These are phyloP conservation scores for Blumeriella jaapii DNA, from an alignment of 2,329 filamentous ascomycete genomes.

Conservation along the genomic window DNA sequence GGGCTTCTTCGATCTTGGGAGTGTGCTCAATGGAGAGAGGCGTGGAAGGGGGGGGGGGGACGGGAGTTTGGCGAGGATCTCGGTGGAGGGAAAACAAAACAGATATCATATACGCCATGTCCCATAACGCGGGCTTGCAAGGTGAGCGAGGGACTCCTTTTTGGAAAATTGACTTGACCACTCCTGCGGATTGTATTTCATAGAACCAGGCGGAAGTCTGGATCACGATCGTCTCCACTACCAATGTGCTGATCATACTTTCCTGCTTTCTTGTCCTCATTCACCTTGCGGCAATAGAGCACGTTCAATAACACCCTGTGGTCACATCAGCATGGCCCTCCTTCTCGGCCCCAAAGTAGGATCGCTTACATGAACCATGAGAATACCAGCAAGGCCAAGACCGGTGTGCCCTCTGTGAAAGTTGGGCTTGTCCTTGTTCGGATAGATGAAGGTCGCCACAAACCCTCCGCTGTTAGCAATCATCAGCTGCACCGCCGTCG, in stretches of 20 bases:
- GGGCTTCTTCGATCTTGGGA: too few species aligned
- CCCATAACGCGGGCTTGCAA: too few species aligned
- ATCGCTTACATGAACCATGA: constrained; percentile 51
- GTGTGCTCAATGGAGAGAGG: too few species aligned
- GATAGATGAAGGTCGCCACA: constrained; percentile 54
- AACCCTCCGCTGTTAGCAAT: constrained; percentile 59
- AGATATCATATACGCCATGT: too few species aligned
- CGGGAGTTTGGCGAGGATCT: too few species aligned
- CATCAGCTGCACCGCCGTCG: constrained; percentile 51
- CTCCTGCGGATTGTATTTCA: constrained; percentile 24
- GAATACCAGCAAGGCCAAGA: constrained; percentile 46
- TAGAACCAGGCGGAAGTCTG: constrained; percentile 47
- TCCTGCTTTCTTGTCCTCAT: constrained; percentile 47
- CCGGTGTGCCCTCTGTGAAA: constrained; percentile 50
- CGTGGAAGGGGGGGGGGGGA: too few species aligned
- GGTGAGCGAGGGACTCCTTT: too few species aligned
- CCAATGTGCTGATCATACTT: constrained; percentile 47
- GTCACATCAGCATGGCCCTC: not conserved
- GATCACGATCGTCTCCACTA: constrained; percentile 51
- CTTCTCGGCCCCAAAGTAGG: too few species aligned
- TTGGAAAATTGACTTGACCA: not conserved
- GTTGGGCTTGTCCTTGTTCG: constrained; percentile 40
- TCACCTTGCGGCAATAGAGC: constrained; percentile 50
- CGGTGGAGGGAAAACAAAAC: too few species aligned
- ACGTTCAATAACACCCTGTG: constrained; percentile 47